phyloP scores from a whole-genome alignment of 108 stramenopile genomes.

The Skeletonema grethae region DNA sequence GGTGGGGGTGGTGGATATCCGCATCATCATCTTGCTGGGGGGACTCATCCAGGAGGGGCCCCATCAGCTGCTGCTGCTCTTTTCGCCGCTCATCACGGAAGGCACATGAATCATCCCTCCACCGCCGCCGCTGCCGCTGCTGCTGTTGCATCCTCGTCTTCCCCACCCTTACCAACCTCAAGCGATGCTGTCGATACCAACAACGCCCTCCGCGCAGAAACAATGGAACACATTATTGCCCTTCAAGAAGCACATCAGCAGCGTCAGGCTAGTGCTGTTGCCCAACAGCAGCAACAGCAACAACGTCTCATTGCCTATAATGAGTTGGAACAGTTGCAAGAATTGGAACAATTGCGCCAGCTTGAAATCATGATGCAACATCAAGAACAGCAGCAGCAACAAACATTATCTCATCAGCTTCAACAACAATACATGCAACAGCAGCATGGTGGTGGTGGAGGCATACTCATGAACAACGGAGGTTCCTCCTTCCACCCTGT shows the following conservation, averaged over 20 bases:
- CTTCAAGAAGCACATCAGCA: background rate
- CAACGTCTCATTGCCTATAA: background rate
- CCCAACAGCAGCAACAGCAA: background rate
- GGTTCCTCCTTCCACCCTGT: too few relatives aligned
- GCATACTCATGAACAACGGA: too few relatives aligned
- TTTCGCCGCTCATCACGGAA: background rate
- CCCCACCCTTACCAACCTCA: too few relatives aligned
- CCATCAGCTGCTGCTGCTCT: background rate
- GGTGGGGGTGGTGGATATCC: background rate
- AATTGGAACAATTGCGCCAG: background rate
- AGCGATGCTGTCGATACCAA: too few relatives aligned
- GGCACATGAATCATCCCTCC: background rate
- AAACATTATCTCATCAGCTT: background rate
- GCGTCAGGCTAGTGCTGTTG: background rate
- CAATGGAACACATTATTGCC: background rate
- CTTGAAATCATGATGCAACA: background rate
- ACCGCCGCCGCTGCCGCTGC: too few relatives aligned
- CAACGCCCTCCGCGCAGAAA: background rate
- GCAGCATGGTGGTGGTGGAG: background rate
- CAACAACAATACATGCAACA: background rate
- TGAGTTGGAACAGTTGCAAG: background rate
- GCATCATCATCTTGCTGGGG: too few relatives aligned
- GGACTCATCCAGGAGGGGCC: too few relatives aligned
- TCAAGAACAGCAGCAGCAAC: background rate
- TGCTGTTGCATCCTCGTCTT: background rate